Evolutionary conservation across 2,329 filamentous ascomycete species (phyloP).

Genomic region (Rutstroemia sp.): DNA sequence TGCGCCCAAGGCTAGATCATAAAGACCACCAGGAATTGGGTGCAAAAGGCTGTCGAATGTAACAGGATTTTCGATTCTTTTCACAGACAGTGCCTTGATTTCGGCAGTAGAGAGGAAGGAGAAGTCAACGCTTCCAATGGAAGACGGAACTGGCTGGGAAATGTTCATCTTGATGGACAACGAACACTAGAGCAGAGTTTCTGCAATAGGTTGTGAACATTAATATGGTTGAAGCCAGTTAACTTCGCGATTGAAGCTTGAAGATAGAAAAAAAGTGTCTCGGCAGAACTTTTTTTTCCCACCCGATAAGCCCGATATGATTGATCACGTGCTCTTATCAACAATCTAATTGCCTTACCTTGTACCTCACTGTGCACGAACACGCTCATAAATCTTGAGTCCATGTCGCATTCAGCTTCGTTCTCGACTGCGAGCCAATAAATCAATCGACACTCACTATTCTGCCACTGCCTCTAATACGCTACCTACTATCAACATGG

Average conservation of each 20-base stretch:
- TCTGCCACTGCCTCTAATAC: not conserved
- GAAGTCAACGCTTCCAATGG: slow-evolving; percentile 84
- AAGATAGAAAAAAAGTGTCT: slow-evolving; percentile 7
- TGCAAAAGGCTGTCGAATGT: slow-evolving; percentile 93
- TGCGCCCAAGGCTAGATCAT: slow-evolving; percentile 85
- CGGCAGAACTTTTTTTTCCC: slow-evolving; percentile 6
- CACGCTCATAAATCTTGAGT: no score
- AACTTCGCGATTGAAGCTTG: slow-evolving; percentile 1
- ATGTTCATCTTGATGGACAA: slow-evolving; percentile 50
- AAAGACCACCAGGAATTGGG: slow-evolving; percentile 82
- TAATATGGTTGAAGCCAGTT: not conserved
- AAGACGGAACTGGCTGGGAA: slow-evolving; percentile 74
- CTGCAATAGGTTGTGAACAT: slow-evolving; percentile 6
- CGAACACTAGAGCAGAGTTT: slow-evolving; percentile 8
- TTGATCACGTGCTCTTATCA: not conserved
- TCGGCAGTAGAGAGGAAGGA: slow-evolving; percentile 75
- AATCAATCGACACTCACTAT: not conserved
- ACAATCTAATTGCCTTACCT: not conserved
- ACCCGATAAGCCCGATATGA: slow-evolving; percentile 2
- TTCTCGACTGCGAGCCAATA: not conserved
- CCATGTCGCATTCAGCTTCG: no score
- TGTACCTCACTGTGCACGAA: not conserved
- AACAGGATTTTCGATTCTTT: slow-evolving; percentile 83
- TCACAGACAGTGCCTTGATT: slow-evolving; percentile 84
- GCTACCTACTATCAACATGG: slow-evolving; percentile 34